Percentiles rank a stretch among this genome's conserved stretches.
phyloP scores from a whole-genome alignment of 1,139 yeast genomes.

The Lodderomyces orthopsilosis region DNA sequence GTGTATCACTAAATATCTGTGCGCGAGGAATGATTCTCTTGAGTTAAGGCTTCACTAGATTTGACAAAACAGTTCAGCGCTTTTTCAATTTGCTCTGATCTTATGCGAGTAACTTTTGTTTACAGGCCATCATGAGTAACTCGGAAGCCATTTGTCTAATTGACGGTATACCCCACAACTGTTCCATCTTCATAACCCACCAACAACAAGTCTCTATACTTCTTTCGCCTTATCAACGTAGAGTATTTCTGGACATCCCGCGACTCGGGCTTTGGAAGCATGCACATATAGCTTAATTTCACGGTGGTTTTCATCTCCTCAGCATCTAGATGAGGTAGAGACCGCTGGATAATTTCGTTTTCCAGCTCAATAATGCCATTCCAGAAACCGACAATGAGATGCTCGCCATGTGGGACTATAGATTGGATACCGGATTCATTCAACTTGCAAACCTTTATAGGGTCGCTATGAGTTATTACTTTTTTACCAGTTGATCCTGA shows the following conservation, averaged over 20 bases:
- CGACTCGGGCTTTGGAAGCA: slow-evolving; percentile 7
- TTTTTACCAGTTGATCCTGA: slow-evolving; percentile 45
- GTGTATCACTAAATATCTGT: too few species aligned
- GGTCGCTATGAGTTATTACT: slow-evolving; percentile 23
- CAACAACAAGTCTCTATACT: slow-evolving; percentile 17
- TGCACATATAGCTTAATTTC: slow-evolving; percentile 18
- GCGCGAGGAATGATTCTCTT: too few species aligned
- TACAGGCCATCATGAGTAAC: too few species aligned
- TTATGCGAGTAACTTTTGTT: too few species aligned
- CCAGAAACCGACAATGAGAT: slow-evolving; percentile 37
- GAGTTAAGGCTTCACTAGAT: too few species aligned
- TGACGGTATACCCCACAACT: slow-evolving; percentile 19
- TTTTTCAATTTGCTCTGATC: too few species aligned
- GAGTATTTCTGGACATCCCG: slow-evolving; percentile 4
- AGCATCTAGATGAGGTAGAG: slow-evolving; percentile 16
- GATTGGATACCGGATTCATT: slow-evolving; percentile 23
- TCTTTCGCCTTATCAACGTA: slow-evolving; percentile 15
- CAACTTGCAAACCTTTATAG: slow-evolving; percentile 12
- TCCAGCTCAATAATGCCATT: slow-evolving; percentile 30
- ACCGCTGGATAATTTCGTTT: slow-evolving; percentile 11
- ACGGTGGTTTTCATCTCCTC: slow-evolving; percentile 5
- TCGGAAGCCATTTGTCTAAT: slow-evolving; percentile 8
- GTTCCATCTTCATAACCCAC: slow-evolving; percentile 44
- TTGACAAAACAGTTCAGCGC: too few species aligned
- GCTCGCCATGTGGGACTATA: slow-evolving; percentile 13